Evolutionary conservation across 1,284 basidiomycete species (phyloP).

Genomic region (Tilletiaria anomala): DNA sequence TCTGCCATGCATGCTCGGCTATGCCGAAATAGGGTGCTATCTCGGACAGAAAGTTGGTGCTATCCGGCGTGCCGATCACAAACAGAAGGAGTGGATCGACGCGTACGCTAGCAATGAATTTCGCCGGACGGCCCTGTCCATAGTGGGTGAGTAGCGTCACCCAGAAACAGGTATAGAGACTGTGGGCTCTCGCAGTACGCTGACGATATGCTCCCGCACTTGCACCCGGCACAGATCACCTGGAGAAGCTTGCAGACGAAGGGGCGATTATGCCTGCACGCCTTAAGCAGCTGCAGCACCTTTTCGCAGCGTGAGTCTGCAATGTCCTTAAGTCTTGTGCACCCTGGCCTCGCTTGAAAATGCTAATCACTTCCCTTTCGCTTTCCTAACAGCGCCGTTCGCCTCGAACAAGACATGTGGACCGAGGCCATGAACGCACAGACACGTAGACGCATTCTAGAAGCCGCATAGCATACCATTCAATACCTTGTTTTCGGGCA

Average conservation of each 20-base stretch:
- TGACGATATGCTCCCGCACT: neutral
- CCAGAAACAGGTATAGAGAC: constrained; percentile 46
- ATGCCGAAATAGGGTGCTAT: constrained; percentile 73
- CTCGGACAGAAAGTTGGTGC: constrained; percentile 39
- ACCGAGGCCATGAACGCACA: constrained; percentile 61
- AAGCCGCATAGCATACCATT: too few relatives aligned
- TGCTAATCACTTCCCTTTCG: neutral
- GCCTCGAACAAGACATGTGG: constrained; percentile 78
- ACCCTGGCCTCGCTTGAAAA: neutral
- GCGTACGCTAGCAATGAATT: constrained; percentile 61
- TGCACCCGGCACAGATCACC: neutral
- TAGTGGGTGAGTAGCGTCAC: too few relatives aligned
- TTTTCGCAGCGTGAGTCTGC: constrained; percentile 58
- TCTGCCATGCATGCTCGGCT: constrained; percentile 73
- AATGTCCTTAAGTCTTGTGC: neutral
- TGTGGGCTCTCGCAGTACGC: constrained; percentile 42
- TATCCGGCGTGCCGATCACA: neutral
- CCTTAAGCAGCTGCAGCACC: constrained; percentile 53
- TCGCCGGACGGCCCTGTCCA: too few relatives aligned
- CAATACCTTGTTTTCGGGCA: too few relatives aligned
- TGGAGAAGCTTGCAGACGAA: constrained; percentile 29
- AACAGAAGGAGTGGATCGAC: constrained; percentile 54
- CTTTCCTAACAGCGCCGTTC: constrained; percentile 40
- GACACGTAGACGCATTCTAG: too few relatives aligned
- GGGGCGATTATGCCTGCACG: constrained; percentile 55